Base-by-base conservation (phyloP, 1,139 yeast species). In the Candida anutae region DNA sequence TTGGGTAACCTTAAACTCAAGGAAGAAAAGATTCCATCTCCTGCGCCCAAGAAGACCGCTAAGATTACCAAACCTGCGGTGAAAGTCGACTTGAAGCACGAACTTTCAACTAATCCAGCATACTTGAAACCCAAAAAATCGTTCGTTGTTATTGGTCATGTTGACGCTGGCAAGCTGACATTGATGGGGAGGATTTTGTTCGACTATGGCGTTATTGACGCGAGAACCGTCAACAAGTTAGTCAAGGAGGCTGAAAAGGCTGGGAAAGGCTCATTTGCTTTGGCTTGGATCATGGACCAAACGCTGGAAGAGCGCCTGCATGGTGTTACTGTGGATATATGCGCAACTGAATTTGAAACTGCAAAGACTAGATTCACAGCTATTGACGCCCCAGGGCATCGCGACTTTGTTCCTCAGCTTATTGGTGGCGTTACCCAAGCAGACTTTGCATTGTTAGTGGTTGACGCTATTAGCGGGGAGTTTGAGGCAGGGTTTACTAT, bases 281-380 rank as follows among this genome's bases (percentile, higher is more conserved):
- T 88, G 30, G 98, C 98, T 0, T 93, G 99, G 99, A 77, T 90
- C 9, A 74, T 90, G 84, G 99, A 93, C 51, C 95, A 88, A 53
- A 87, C 97, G 0, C 61, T 70, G 1, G 98, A 90, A 50, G 99
- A 93, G 55, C 71, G 99, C 43, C 54, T 69, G 5, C 58, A 88
- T 38, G 98, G 99, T 37, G 95, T 93, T 4, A 93, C 99, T 2
- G 84, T 90, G 22, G 97, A 93, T 43, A 80, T 88, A 19, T 82
- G 94, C 41, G 82, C 90, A 16, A 82, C 93, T 19, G 71, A 74
- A 27, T 84, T 93, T 42, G 88, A 81, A 42, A 84, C 96, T 1
- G 43, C 51, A 0, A 53, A 50, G 2, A 69, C 80, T 1, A 60
- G 71, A 29, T 87, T 84, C 53, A 85, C 95, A 0, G 84, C 94